Conservation (phyloP, 805 yeast genomes). For the Metschnikowia koreensis region DNA sequence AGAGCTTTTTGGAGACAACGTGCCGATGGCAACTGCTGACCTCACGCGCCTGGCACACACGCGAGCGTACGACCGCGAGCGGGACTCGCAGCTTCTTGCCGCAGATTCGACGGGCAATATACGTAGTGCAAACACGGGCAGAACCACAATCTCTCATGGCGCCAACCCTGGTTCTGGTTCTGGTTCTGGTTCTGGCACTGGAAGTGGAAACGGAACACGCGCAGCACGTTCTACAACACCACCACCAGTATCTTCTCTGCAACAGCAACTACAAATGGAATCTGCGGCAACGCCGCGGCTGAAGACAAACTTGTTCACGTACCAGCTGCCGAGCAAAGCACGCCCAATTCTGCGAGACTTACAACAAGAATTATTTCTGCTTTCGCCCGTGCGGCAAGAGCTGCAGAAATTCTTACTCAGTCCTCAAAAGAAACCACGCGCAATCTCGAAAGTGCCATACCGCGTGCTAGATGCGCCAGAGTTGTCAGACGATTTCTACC, state of each 20-base stretch:
- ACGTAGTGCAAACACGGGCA: conserved; percentile 8
- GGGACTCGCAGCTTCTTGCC: conserved; percentile 1
- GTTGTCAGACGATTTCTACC: conserved; percentile 87
- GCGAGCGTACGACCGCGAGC: conserved; percentile 6
- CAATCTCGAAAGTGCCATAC: conserved; percentile 82
- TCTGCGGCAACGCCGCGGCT: conserved; percentile 37
- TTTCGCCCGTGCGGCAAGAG: conserved; percentile 87
- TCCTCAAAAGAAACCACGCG: conserved; percentile 77
- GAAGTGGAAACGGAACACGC: neutral
- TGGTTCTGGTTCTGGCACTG: neutral
- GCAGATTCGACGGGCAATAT: conserved; percentile 6
- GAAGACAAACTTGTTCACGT: conserved; percentile 65
- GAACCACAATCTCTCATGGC: conserved; percentile 5
- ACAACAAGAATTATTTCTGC: conserved; percentile 72
- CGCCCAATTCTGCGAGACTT: conserved; percentile 63
- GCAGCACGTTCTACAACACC: conserved; percentile 22
- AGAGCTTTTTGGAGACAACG: conserved; percentile 86
- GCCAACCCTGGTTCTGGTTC: neutral
- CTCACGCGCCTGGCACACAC: conserved; percentile 12
- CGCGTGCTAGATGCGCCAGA: conserved; percentile 96
- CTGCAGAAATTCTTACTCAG: conserved; percentile 75
- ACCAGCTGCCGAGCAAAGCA: conserved; percentile 65
- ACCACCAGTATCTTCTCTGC: conserved; percentile 14
- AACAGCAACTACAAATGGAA: no score
- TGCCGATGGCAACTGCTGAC: conserved; percentile 52